Percentiles rank a stretch among this genome's conserved stretches.
Conservation (phyloP, 1,284 basidiomycete genomes). For the Rhodotorula sp. region DNA sequence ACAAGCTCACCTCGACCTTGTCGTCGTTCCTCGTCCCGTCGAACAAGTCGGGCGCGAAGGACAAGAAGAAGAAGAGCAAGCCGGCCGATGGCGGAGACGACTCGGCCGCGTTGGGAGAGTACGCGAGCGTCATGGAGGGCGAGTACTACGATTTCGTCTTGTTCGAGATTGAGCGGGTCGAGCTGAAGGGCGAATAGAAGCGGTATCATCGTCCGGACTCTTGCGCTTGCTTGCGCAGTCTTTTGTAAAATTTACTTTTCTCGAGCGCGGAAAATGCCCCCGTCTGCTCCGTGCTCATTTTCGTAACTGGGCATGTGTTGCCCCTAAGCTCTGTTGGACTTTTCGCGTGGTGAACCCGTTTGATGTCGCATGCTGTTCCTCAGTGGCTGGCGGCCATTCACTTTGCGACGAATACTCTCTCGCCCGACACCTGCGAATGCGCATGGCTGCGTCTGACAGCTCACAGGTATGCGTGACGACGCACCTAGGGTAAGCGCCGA, state of each 20-base stretch:
- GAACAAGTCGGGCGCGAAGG: conserved; percentile 54
- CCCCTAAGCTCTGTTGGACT: too few species aligned
- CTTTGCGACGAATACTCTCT: too few species aligned
- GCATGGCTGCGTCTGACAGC: too few species aligned
- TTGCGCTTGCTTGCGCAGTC: too few species aligned
- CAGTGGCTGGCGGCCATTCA: too few species aligned
- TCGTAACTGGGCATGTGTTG: not conserved
- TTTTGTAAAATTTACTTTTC: too few species aligned
- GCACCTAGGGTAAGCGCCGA: not conserved
- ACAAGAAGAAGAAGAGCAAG: conserved; percentile 50
- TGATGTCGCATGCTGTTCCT: too few species aligned
- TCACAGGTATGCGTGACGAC: not conserved
- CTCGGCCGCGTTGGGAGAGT: conserved; percentile 75
- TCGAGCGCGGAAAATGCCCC: too few species aligned
- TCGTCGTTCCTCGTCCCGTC: conserved; percentile 64
- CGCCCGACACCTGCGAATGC: too few species aligned
- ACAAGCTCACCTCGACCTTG: conserved; percentile 70
- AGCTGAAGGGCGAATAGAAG: conserved; percentile 11
- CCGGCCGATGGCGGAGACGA: conserved; percentile 47
- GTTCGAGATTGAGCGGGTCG: conserved; percentile 53
- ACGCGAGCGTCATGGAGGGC: conserved; percentile 84
- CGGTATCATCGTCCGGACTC: not conserved
- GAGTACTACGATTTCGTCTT: conserved; percentile 92
- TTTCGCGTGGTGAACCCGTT: too few species aligned
- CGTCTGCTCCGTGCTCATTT: too few species aligned